Evolutionary conservation across 305 asterid genomes (phyloP).

Genomic region (Fraxinus baroniana): DNA sequence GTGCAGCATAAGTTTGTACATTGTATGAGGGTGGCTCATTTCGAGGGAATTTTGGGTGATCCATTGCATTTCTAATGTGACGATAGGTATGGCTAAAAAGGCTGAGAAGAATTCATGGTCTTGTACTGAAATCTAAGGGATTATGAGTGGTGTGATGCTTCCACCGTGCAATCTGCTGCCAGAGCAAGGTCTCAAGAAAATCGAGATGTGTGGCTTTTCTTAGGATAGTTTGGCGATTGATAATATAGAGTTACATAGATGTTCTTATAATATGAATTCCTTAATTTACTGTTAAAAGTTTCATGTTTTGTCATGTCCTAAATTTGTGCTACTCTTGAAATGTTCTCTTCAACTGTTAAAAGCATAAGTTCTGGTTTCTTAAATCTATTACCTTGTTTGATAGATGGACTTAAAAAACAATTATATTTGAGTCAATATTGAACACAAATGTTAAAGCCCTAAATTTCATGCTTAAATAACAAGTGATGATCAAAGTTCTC

Average conservation of each 20-base stretch:
- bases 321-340: neutral
- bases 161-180: conserved; percentile 43
- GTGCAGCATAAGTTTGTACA: neutral
- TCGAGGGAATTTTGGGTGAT: conserved; percentile 71
- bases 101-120: conserved; percentile 59
- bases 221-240: conserved; percentile 19
- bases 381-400: neutral
- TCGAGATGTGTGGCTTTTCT: conserved; percentile 33
- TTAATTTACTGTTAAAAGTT: neutral
- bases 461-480: neutral
- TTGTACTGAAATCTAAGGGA: conserved; percentile 48
- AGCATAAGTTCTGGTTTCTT: neutral
- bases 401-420: neutral
- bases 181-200: conserved; percentile 34
- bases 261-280: conserved; percentile 19
- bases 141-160: conserved; percentile 51
- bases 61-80: conserved; percentile 71
- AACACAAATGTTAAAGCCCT: neutral
- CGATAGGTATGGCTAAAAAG: conserved; percentile 59
- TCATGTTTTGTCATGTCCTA: neutral
- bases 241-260: conserved; percentile 20
- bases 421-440: neutral
- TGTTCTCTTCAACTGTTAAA: neutral
- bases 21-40: conserved; percentile 37
- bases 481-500: neutral